These are phyloP conservation scores for Suillus sp. DNA, from an alignment of 768 basidiomycete genomes.

Conservation along the genomic window DNA sequence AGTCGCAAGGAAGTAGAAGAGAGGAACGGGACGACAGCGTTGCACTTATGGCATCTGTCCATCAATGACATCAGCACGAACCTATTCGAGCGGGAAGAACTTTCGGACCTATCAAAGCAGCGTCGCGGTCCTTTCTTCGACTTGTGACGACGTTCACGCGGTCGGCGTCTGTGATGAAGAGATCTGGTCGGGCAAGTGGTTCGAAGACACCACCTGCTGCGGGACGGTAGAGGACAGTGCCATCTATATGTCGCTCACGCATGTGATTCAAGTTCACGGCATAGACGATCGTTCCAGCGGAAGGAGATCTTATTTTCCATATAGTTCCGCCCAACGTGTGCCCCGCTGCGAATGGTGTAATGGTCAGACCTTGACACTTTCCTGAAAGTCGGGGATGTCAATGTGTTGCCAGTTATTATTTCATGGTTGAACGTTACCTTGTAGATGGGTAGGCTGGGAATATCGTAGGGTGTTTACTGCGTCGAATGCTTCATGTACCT, in stretches of 20 bases:
- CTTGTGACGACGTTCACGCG: conserved; percentile 81
- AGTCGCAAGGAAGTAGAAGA: conserved; percentile 88
- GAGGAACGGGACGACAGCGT: conserved; percentile 82
- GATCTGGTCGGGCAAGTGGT: conserved; percentile 84
- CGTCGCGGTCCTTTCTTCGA: conserved; percentile 87
- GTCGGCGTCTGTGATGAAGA: conserved; percentile 92
- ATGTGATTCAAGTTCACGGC: conserved; percentile 96
- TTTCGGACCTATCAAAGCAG: conserved; percentile 75
- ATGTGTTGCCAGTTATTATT: conserved; percentile 7
- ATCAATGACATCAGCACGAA: conserved; percentile 6
- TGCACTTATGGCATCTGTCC: conserved; percentile 80
- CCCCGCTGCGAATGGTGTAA: conserved; percentile 94
- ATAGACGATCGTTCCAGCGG: conserved; percentile 93
- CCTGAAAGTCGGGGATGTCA: conserved; percentile 43
- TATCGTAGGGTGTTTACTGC: conserved; percentile 90
- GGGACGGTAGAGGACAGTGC: conserved; percentile 81
- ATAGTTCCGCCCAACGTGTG: conserved; percentile 96
- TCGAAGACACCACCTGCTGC: conserved; percentile 82
- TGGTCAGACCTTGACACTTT: conserved; percentile 89
- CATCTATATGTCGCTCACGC: conserved; percentile 92
- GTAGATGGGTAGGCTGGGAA: conserved; percentile 92
- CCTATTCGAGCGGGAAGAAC: background rate
- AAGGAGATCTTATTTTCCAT: conserved; percentile 98
- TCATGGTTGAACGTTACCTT: conserved; percentile 53
- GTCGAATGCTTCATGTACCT: conserved; percentile 93